These are phyloP conservation scores for Rhododendron ferrugineum DNA, from an alignment of 148 eudicot species.

Conservation along the genomic window DNA sequence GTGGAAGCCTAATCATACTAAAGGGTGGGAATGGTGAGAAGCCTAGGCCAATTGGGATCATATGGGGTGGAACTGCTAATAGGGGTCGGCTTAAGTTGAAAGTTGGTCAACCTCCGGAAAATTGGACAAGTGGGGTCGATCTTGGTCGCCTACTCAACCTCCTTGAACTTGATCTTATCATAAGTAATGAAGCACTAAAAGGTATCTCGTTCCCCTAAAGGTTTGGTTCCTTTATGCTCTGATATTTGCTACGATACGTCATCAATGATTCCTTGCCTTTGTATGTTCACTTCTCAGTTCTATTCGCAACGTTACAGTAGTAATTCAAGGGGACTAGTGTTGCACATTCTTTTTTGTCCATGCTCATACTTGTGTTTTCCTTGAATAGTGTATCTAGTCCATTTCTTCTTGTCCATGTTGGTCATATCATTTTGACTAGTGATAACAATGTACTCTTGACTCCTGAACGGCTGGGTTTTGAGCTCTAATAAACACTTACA, in stretches of 20 bases:
- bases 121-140: constrained; percentile 99
- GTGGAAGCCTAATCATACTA: constrained; percentile 84
- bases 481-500: neutral
- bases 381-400: neutral
- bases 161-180: constrained; percentile 89
- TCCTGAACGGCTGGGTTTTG: neutral
- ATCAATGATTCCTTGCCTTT: neutral
- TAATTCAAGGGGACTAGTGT: neutral
- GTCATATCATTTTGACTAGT: neutral
- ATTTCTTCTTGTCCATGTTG: neutral
- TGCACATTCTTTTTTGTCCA: neutral
- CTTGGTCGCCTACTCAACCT: constrained; percentile 89
- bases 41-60: constrained; percentile 91
- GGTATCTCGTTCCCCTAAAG: constrained; percentile 36
- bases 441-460: neutral
- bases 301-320: neutral
- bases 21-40: constrained; percentile 74
- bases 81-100: constrained; percentile 91
- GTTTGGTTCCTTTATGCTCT: neutral
- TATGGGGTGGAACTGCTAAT: constrained; percentile 99
- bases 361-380: constrained; percentile 2
- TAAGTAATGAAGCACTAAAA: constrained; percentile 63
- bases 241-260: neutral
- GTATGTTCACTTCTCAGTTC: neutral
- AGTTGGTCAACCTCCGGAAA: constrained; percentile 90